Evolutionary conservation across 495 filamentous ascomycete species (phyloP), one percentile per base, ranked within the genome.

Genomic region (Talaromyces borbonicus): DNA sequence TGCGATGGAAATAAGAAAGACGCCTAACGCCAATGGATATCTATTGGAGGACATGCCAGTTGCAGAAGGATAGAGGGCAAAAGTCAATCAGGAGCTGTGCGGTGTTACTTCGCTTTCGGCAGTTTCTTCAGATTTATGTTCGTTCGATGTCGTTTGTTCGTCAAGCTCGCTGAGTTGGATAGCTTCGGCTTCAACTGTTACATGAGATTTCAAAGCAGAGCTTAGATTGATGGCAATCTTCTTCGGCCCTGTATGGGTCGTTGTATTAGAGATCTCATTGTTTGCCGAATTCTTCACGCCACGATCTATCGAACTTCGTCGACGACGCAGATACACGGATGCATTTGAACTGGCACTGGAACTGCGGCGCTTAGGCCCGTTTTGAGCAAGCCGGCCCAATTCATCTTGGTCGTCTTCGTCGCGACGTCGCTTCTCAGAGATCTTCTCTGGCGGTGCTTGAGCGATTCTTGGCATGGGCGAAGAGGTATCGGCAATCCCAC

Each of bases 341-440:
- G 56, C 57, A 8, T 61, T 53, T 36, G 60, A 61, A 42, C 61
- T 60, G 33, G 60, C 65, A 2, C 60, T 69, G 8, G 68, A 72
- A 47, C 60, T 87, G 49, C 84, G 72, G 35, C 81, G 73, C 61
- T 89, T 88, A 47, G 75, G 74, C 29, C 71, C 67, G 8, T 63
- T 71, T 12, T 46, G 30, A 7, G 81, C 70, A 48, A 92, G 69
- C 57, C 88, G 90, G 16, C 74, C 76, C 18, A 94, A 62, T 47
- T 84, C 85, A 52, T 94, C 87, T 40, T 81, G 78, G 30, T 79
- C 75, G 44, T 95, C 90, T 32, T 90, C 85, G 51, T 95, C 88
- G 30, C 92, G 76, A 33, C 92, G 74, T 46, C 92, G 84, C 58
- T 95, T 95, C 63, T 95, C 89, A 0, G 88, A 79, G n/a, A 95